These are phyloP conservation scores for Penicillium sp. DNA, from an alignment of 2,329 filamentous ascomycete species.

Conservation along the genomic window DNA sequence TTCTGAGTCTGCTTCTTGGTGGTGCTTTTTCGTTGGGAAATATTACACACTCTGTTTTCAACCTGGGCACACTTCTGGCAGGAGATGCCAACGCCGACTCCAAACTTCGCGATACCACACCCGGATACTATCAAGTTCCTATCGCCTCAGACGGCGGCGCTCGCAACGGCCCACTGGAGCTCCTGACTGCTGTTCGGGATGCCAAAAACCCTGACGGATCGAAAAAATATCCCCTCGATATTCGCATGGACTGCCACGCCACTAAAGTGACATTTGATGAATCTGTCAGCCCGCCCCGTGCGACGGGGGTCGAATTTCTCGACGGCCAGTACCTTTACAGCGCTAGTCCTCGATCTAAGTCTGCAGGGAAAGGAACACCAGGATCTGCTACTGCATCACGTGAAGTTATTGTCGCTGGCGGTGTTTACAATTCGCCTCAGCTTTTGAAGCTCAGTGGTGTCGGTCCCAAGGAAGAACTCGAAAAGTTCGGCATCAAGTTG, in stretches of 20 bases:
- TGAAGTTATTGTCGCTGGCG: slow-evolving; percentile 52
- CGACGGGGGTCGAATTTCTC: slow-evolving; percentile 54
- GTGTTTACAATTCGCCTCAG: slow-evolving; percentile 66
- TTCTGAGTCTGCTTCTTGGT: slow-evolving; percentile 56
- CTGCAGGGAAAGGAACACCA: slow-evolving; percentile 32
- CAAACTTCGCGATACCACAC: slow-evolving; percentile 47
- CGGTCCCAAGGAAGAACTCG: slow-evolving; percentile 57
- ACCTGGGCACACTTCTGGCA: slow-evolving; percentile 50
- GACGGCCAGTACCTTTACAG: slow-evolving; percentile 51
- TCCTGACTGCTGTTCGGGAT: slow-evolving; percentile 34
- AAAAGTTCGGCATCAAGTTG: slow-evolving; percentile 55
- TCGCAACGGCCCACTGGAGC: slow-evolving; percentile 43
- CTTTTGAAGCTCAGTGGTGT: slow-evolving; percentile 67
- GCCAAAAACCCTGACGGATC: slow-evolving; percentile 26
- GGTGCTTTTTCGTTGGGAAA: slow-evolving; percentile 57
- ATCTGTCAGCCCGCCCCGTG: slow-evolving; percentile 39
- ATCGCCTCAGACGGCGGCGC: slow-evolving; percentile 39
- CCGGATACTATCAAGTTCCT: slow-evolving; percentile 62
- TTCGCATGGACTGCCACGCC: slow-evolving; percentile 52
- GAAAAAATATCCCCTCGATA: slow-evolving; percentile 57
- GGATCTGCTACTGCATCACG: slow-evolving; percentile 46
- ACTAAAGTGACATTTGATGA: slow-evolving; percentile 51
- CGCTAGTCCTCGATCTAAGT: slow-evolving; percentile 43
- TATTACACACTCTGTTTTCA: slow-evolving; percentile 42
- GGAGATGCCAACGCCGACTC: slow-evolving; percentile 56